A percentile compares a stretch with the other conserved stretches of the same genome.
phyloP scores from a whole-genome alignment of 192 early-diverging fungal species.

The Kickxella alabastrina region DNA sequence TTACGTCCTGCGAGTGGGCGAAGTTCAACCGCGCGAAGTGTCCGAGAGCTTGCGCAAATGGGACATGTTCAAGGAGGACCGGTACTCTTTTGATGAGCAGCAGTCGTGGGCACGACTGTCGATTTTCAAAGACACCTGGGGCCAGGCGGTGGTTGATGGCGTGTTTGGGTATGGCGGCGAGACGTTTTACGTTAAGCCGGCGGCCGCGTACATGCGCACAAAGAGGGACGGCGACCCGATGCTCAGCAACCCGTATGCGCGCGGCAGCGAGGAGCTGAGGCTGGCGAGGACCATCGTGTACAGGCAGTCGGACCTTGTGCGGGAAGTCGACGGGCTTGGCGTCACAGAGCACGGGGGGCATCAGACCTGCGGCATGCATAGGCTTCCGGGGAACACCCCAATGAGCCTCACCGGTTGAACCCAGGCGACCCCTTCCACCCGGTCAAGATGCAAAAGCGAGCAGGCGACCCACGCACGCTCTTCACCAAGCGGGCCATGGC shows the following conservation, averaged over 20 bases:
- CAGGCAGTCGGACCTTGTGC: slow-evolving; percentile 58
- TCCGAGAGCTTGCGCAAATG: slow-evolving; percentile 30
- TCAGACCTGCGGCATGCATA: slow-evolving; percentile 18
- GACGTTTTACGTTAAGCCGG: slow-evolving; percentile 58
- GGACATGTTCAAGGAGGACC: slow-evolving; percentile 19
- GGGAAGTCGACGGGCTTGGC: slow-evolving; percentile 5
- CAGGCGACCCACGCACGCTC: slow-evolving; percentile 21
- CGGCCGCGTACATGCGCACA: slow-evolving; percentile 52
- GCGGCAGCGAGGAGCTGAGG: slow-evolving; percentile 13
- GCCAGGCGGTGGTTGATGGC: slow-evolving; percentile 56
- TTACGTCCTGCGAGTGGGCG: slow-evolving; percentile 38
- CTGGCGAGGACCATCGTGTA: slow-evolving; percentile 55
- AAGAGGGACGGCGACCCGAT: slow-evolving; percentile 54
- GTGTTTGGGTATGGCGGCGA: slow-evolving; percentile 54
- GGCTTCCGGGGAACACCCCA: slow-evolving; percentile 15
- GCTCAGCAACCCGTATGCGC: slow-evolving; percentile 27
- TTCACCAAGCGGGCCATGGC: slow-evolving; percentile 18
- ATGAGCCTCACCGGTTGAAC: slow-evolving; percentile 5
- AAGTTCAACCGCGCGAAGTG: slow-evolving; percentile 14
- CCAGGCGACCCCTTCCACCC: slow-evolving; percentile 14
- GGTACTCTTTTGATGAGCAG: slow-evolving; percentile 44
- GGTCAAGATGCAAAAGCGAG: neutral
- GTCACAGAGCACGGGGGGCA: neutral
- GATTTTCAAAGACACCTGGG: slow-evolving; percentile 15
- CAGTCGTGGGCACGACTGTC: slow-evolving; percentile 56